A percentile compares a stretch with the other conserved stretches of the same genome.
phyloP scores from a whole-genome alignment of 352 stramenopile species.

The Phytophthora sojae region DNA sequence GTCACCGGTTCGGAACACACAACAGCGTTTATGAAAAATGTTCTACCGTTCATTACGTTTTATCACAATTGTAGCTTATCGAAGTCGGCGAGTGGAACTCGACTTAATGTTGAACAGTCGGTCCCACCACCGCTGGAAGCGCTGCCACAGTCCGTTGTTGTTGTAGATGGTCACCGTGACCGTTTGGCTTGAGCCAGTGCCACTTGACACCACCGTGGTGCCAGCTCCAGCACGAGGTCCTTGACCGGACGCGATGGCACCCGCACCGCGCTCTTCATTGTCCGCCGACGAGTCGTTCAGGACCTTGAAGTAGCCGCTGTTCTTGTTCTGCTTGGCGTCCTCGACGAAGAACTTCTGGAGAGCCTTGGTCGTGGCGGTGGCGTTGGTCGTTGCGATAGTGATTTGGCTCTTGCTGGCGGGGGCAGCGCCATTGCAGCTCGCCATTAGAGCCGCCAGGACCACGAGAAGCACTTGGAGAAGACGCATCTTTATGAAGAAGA shows the following conservation, averaged over 20 bases:
- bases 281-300: not conserved
- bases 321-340: slow-evolving; percentile 22
- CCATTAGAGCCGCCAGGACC: slow-evolving; percentile 9
- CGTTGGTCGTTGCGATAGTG: slow-evolving; percentile 13
- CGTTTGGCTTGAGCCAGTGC: not conserved
- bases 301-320: slow-evolving; percentile 23
- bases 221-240: slow-evolving; percentile 15
- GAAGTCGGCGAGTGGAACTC: slow-evolving; percentile 1
- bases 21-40: not conserved
- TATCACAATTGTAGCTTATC: not conserved
- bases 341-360: slow-evolving; percentile 22
- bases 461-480: slow-evolving; percentile 14
- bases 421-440: slow-evolving; percentile 1
- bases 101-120: slow-evolving; percentile 18
- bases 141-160: slow-evolving; percentile 34
- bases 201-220: slow-evolving; percentile 18
- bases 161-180: slow-evolving; percentile 38
- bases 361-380: slow-evolving; percentile 16
- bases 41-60: not conserved
- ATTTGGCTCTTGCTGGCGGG: slow-evolving; percentile 20
- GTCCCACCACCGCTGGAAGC: slow-evolving; percentile 29
- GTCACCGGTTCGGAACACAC: not conserved
- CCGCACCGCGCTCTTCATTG: slow-evolving; percentile 11
- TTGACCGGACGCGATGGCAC: slow-evolving; percentile 2
- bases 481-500: slow-evolving; percentile 6